These are phyloP conservation scores for Noccaea caerulescens DNA, from an alignment of 345 rosid genomes.

Conservation along the genomic window DNA sequence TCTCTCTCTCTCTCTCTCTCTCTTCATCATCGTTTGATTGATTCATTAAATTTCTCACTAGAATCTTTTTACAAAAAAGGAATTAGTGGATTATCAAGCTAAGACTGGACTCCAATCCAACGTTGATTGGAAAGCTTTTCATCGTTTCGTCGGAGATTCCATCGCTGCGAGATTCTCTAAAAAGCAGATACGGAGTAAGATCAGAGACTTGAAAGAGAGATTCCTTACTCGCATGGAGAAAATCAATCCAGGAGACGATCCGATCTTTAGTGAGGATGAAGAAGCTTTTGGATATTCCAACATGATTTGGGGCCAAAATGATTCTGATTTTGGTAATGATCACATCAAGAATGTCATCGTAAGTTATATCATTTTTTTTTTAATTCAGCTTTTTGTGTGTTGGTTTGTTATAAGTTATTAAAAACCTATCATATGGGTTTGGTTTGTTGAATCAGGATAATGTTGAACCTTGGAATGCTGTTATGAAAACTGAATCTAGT, in stretches of 20 bases:
- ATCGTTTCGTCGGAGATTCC: background rate
- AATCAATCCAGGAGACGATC: background rate
- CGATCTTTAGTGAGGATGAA: no score
- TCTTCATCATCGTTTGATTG: no score
- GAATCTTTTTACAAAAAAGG: background rate
- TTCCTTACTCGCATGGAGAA: background rate
- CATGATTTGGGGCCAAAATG: conserved; percentile 1
- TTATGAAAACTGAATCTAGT: background rate
- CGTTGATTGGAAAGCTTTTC: background rate
- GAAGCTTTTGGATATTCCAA: background rate
- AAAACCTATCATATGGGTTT: background rate
- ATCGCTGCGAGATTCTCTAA: background rate
- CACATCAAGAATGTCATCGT: background rate
- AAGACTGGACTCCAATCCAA: background rate
- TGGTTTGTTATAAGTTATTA: no score
- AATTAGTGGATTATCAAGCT: conserved; percentile 1
- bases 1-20: no score
- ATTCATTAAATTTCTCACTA: no score
- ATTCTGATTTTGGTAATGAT: background rate
- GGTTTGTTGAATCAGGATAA: background rate
- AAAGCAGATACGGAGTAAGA: background rate
- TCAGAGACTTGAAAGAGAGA: background rate
- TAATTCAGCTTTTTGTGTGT: no score
- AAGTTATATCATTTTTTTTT: background rate
- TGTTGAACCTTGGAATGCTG: background rate